Evolutionary conservation across 2,329 filamentous ascomycete species (phyloP), one percentile per base, ranked within the genome.

Genomic region (Colletotrichum tamarilloi): DNA sequence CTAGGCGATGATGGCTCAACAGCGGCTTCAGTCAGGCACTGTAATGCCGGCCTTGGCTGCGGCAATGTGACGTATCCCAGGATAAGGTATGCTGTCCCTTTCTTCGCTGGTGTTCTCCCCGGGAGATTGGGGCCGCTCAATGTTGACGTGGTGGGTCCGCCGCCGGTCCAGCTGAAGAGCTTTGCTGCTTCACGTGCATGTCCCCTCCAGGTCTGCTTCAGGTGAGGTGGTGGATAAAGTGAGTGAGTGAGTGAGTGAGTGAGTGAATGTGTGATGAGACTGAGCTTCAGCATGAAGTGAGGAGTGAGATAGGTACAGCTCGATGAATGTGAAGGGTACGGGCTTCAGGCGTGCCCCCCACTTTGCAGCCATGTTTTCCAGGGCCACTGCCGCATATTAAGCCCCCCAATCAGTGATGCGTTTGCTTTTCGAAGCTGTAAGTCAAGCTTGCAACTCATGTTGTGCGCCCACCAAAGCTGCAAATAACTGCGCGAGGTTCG

Each of bases 181-280:
- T 67, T 49, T 26, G 24, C 68, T 52, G 57, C 63, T 72, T 72
- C 68, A 72, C 68, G 57, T 72, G 68, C 42, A 56, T 55, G 42
- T 14, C 55, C 55, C 42, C 67, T 11, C 32, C 32, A 35, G 32
- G 30, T 46, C 19, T 58, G 42, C 19, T 49, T 49, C 42, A n/a
- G 42, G 19, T 22, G 42, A n/a, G 42, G 42, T 49, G 42, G 42
- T 49, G 42, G 19, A 22, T 9, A 19, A 11, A 49, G 19, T 22
- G 42, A 22, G 42, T n/a, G 42, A n/a, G 30, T 30, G 30, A 30
- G 28, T 8, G 26, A 26, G 28, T 30, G 30, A 32, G 42, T 49
- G 42, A 49, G 32, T 35, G 32, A 35, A 35, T 35, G 32, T 49
- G 42, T 9, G 42, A 22, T n/a, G 42, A n/a, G 42, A 49, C 6